These are phyloP conservation scores for Chloromonas sp. DNA, from an alignment of 163 green algal genomes.

Conservation along the genomic window DNA sequence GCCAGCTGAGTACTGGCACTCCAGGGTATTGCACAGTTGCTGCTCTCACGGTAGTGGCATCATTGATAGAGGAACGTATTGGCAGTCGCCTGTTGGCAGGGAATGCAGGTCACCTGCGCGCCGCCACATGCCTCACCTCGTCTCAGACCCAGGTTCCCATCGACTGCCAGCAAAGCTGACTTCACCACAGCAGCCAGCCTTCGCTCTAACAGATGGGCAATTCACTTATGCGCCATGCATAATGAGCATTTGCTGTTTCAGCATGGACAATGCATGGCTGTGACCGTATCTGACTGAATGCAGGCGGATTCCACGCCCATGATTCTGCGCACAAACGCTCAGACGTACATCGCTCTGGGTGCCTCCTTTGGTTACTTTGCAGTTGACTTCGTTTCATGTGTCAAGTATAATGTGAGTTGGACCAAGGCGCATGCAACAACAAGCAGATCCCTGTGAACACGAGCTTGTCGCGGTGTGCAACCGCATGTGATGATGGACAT, in stretches of 20 bases:
- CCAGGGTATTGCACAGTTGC: too few species aligned
- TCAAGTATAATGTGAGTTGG: slow-evolving; percentile 28
- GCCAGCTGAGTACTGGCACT: too few species aligned
- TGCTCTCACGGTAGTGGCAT: too few species aligned
- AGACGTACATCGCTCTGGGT: slow-evolving; percentile 32
- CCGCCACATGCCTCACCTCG: too few species aligned
- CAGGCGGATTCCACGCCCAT: neutral
- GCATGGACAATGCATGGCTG: neutral
- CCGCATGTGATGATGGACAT: too few species aligned
- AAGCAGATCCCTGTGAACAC: too few species aligned
- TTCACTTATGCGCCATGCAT: neutral
- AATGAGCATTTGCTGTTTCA: neutral
- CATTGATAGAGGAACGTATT: neutral
- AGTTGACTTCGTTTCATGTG: slow-evolving; percentile 32
- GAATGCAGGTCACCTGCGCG: too few species aligned
- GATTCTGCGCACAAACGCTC: slow-evolving; percentile 16
- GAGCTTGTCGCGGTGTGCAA: too few species aligned
- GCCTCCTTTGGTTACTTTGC: slow-evolving; percentile 51
- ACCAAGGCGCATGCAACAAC: too few species aligned
- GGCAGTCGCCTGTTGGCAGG: too few species aligned
- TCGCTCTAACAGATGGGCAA: neutral
- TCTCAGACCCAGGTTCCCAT: too few species aligned
- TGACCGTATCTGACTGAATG: neutral
- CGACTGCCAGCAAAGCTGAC: too few species aligned
- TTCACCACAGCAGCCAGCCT: neutral